A percentile compares a stretch with the other conserved stretches of the same genome.
These are phyloP conservation scores for Apiotrichum akiyoshidainum DNA, from an alignment of 1,284 basidiomycete species.

Conservation along the genomic window DNA sequence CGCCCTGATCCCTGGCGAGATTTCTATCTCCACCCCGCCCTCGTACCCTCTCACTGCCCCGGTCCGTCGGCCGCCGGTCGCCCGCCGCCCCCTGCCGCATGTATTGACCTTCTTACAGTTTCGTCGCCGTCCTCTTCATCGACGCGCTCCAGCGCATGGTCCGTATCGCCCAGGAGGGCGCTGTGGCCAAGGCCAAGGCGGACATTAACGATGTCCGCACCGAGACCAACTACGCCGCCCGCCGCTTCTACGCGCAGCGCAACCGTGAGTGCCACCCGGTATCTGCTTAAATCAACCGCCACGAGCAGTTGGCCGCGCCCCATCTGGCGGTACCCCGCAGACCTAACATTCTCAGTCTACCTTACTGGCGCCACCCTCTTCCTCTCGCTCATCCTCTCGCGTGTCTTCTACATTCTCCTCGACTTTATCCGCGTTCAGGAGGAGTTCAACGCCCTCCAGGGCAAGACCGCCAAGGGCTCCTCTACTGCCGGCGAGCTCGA, in stretches of 20 bases:
- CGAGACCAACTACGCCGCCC: conserved; percentile 75
- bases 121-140: conserved; percentile 66
- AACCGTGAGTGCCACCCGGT: conserved; percentile 49
- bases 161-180: conserved; percentile 64
- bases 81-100: too few relatives aligned
- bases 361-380: conserved; percentile 90
- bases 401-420: conserved; percentile 86
- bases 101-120: conserved; percentile 55
- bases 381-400: conserved; percentile 86
- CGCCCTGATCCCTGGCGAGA: too few relatives aligned
- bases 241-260: conserved; percentile 81
- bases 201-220: conserved; percentile 65
- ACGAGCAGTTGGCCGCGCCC: too few relatives aligned
- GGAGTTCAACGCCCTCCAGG: conserved; percentile 76
- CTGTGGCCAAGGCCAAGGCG: conserved; percentile 63
- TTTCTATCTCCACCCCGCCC: too few relatives aligned
- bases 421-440: conserved; percentile 89
- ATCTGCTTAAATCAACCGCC: background rate
- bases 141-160: conserved; percentile 93
- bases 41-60: too few relatives aligned
- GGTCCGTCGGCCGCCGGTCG: too few relatives aligned
- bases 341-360: conserved; percentile 59
- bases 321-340: background rate
- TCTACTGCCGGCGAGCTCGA: conserved; percentile 44
- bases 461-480: conserved; percentile 55